phyloP scores from a whole-genome alignment of 2,329 filamentous ascomycete genomes.

The Metarhizium rileyi region DNA sequence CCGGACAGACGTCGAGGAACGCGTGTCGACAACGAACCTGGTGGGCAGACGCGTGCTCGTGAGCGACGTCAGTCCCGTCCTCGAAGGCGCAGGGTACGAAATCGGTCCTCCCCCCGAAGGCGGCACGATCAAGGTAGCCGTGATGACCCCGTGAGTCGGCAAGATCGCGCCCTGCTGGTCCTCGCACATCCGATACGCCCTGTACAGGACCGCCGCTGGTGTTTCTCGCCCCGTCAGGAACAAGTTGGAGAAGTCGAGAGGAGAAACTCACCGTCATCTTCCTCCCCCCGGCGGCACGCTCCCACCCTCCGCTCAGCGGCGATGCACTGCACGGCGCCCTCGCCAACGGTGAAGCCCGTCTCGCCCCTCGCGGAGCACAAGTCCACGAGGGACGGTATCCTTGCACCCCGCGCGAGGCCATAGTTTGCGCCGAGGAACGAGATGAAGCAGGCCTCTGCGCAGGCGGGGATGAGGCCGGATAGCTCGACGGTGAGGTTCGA shows the following conservation, averaged over 20 bases:
- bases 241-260: neutral
- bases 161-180: slow-evolving; percentile 37
- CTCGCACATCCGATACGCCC: slow-evolving; percentile 50
- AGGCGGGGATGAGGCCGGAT: slow-evolving; percentile 40
- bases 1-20: neutral
- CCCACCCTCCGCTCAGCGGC: slow-evolving; percentile 40
- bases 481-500: slow-evolving; percentile 26
- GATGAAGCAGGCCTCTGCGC: slow-evolving; percentile 51
- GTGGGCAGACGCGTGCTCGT: slow-evolving; percentile 3
- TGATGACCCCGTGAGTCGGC: slow-evolving; percentile 49
- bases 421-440: slow-evolving; percentile 55
- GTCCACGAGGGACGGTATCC: slow-evolving; percentile 45
- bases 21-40: slow-evolving; percentile 7
- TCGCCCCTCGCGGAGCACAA: slow-evolving; percentile 51
- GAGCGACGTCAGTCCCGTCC: slow-evolving; percentile 1
- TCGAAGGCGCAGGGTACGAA: slow-evolving; percentile 16
- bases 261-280: slow-evolving; percentile 24
- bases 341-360: slow-evolving; percentile 60
- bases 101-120: slow-evolving; percentile 17
- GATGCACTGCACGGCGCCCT: slow-evolving; percentile 60
- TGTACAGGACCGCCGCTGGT: slow-evolving; percentile 31
- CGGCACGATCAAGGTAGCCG: slow-evolving; percentile 41
- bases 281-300: slow-evolving; percentile 40
- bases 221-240: slow-evolving; percentile 16
- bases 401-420: slow-evolving; percentile 36